Evolutionary conservation across 2,329 filamentous ascomycete genomes (phyloP), one percentile per base, ranked within the genome.

Genomic region (Fusarium palustre): DNA sequence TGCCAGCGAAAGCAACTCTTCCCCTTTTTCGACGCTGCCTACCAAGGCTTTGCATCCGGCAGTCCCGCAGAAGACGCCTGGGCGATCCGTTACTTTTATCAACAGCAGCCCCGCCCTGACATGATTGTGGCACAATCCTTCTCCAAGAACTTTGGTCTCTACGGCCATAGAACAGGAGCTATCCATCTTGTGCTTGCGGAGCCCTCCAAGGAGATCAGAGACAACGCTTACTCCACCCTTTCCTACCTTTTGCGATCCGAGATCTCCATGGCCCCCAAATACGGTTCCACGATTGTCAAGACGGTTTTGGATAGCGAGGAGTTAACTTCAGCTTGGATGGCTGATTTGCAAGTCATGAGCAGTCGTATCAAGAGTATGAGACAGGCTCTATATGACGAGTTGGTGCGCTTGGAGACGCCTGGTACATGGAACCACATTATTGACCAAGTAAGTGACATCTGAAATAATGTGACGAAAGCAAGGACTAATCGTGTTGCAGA

Each of bases 61-160:
- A 90, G 96, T 78, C 88, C 97, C 18, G 85, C 87, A 69, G 88
- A 90, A 65, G 96, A 99, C 79, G 92, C 92, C 66, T 94, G 91
- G 85, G 93, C 95, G 13, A 90, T 98, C 73, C 92, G 93, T 69
- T 92, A 97, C 85, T 99, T 98, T 77, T 85, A 97, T 75, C 90
- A 60, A 11, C 66, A 72, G 47, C 61, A 65, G 36, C 62, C 62
- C 2, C 94, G 94, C 2, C 94, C 94, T 80, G 91, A 94, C 80
- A 89, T 97, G 59, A 88, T 92, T 68, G 87, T 98, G 56, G 92
- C 92, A 66, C 95, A 98, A 84, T 95, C 91, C 55, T 98, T 98
- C 79, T 94, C 95, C 78, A 97, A 97, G 90, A 97, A 97, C 81
- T 97, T 97, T 79, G 96, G 96, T 71, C 87, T 99, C n/a, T 98